Evolutionary conservation across 176 grass and related monocot genomes (phyloP).

Genomic region (Bolboschoenus planiculmis): DNA sequence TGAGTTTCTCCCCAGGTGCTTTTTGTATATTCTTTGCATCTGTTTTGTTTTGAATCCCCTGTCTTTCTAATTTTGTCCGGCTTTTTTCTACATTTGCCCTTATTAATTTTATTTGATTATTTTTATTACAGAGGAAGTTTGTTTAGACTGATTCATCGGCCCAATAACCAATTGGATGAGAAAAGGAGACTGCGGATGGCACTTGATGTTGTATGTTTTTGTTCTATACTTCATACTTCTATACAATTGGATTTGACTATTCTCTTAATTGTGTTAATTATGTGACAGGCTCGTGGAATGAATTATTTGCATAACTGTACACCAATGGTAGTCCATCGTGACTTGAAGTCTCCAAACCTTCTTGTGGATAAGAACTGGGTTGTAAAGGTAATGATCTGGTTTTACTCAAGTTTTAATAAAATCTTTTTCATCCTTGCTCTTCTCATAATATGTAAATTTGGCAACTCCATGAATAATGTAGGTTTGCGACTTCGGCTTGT

Average conservation of each 20-base stretch:
- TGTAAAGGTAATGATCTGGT: constrained; percentile 69
- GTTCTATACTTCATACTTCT: constrained; percentile 11
- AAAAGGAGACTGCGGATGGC: constrained; percentile 81
- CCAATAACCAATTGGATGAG: constrained; percentile 88
- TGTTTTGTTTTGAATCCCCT: not conserved
- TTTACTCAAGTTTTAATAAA: constrained; percentile 17
- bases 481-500: constrained; percentile 99
- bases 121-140: constrained; percentile 75
- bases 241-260: constrained; percentile 14
- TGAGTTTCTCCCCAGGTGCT: constrained; percentile 91
- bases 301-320: constrained; percentile 99
- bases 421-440: constrained; percentile 1
- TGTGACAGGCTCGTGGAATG: constrained; percentile 83
- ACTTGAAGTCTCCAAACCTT: constrained; percentile 96
- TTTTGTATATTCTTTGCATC: constrained; percentile 18
- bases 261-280: constrained; percentile 26
- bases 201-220: constrained; percentile 80
- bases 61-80: not conserved
- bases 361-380: constrained; percentile 99
- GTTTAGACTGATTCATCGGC: constrained; percentile 77
- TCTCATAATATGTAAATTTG: constrained; percentile 15
- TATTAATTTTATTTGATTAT: constrained; percentile 31
- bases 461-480: constrained; percentile 25
- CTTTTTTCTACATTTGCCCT: not conserved
- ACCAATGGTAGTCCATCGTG: constrained; percentile 92